Evolutionary conservation across 352 stramenopile species (phyloP).

Genomic region (Phytophthora multivora): DNA sequence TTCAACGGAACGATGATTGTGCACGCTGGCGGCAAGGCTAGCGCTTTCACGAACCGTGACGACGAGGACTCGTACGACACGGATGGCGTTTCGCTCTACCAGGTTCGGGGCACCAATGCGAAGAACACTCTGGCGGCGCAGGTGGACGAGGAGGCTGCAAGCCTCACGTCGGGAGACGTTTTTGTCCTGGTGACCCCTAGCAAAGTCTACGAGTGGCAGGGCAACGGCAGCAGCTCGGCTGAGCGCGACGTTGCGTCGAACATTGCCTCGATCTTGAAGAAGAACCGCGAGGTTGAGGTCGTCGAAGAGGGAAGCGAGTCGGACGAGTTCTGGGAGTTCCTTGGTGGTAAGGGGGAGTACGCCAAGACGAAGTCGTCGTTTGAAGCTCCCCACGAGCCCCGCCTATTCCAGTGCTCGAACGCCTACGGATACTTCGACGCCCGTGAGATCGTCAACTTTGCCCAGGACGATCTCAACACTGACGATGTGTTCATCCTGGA

Average conservation of each 20-base stretch:
- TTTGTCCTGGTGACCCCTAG: constrained; percentile 83
- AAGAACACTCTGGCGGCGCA: constrained; percentile 90
- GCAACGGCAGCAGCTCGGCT: constrained; percentile 62
- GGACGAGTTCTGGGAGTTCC: constrained; percentile 83
- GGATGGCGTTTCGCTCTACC: constrained; percentile 88
- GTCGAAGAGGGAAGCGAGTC: constrained; percentile 69
- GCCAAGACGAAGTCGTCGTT: constrained; percentile 69
- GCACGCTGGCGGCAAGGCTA: constrained; percentile 88
- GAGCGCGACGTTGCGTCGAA: constrained; percentile 67
- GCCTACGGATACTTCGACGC: constrained; percentile 87
- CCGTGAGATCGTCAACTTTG: constrained; percentile 87
- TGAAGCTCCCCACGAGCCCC: constrained; percentile 73
- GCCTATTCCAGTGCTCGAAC: constrained; percentile 92
- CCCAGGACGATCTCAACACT: constrained; percentile 91
- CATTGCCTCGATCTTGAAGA: constrained; percentile 65
- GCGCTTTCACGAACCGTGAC: constrained; percentile 85
- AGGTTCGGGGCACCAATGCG: constrained; percentile 88
- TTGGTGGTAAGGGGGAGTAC: constrained; percentile 83
- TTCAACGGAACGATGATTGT: constrained; percentile 93
- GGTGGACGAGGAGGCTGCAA: constrained; percentile 75
- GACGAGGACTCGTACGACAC: constrained; percentile 87
- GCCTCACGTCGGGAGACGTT: constrained; percentile 88
- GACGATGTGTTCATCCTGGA: constrained; percentile 93
- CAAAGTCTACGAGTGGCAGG: constrained; percentile 82
- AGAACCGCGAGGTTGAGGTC: constrained; percentile 51